Evolutionary conservation across 1,284 basidiomycete genomes (phyloP).

Genomic region (Pascua sp.): DNA sequence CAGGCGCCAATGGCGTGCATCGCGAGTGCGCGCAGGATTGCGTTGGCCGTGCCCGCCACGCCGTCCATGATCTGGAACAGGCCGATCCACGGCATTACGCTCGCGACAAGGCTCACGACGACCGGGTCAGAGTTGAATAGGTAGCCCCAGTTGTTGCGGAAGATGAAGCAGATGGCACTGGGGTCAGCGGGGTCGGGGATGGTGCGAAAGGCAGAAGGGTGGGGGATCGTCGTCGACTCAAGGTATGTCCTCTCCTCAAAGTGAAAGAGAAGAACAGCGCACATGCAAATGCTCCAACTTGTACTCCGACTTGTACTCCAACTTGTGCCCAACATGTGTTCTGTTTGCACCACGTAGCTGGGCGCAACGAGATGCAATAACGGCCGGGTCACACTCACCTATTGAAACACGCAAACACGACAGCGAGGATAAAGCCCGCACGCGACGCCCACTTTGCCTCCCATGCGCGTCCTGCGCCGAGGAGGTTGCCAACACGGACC

Average conservation of each 20-base stretch:
- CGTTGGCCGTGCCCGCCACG: slow-evolving; percentile 63
- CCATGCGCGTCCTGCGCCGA: slow-evolving; percentile 66
- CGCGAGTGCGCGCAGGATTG: slow-evolving; percentile 73
- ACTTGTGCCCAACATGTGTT: no score
- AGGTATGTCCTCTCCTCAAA: no score
- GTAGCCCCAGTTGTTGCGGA: slow-evolving; percentile 70
- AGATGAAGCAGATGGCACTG: slow-evolving; percentile 66
- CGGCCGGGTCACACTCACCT: background rate
- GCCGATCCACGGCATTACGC: slow-evolving; percentile 65
- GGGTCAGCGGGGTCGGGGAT: background rate
- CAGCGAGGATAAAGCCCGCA: slow-evolving; percentile 61
- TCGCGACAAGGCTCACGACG: slow-evolving; percentile 60
- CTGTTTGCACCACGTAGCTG: no score
- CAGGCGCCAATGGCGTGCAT: slow-evolving; percentile 55
- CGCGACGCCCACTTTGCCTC: slow-evolving; percentile 66
- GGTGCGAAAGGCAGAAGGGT: no score
- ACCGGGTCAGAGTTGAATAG: slow-evolving; percentile 79
- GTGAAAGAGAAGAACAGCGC: slow-evolving; percentile 36
- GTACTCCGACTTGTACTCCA: background rate
- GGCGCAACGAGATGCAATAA: slow-evolving; percentile 54
- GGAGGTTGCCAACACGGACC: slow-evolving; percentile 78
- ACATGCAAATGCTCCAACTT: slow-evolving; percentile 30
- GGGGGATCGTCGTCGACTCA: no score
- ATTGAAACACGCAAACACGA: slow-evolving; percentile 59
- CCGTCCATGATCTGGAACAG: slow-evolving; percentile 72